A percentile compares a stretch with the other conserved stretches of the same genome.
Evolutionary conservation across 208 protist genomes (phyloP).

Genomic region (Trypanosoma cruzi): DNA sequence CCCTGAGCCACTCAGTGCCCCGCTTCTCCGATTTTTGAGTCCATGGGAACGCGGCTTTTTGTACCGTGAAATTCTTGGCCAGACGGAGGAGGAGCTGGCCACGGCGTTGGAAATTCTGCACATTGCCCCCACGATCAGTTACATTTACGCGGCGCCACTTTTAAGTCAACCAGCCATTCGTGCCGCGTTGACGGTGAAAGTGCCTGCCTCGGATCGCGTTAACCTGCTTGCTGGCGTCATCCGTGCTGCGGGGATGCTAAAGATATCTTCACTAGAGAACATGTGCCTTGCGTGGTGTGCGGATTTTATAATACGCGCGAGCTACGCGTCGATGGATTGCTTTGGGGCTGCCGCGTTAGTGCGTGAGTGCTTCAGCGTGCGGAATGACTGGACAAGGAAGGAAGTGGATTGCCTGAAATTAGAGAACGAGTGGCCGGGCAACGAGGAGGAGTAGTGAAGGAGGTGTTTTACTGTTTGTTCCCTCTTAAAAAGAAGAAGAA

Average conservation of each 20-base stretch:
- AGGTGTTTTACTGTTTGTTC: neutral
- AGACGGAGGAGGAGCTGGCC: conserved; percentile 31
- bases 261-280: conserved; percentile 51
- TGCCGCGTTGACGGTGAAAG: conserved; percentile 29
- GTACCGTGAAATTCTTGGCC: conserved; percentile 56
- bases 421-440: conserved; percentile 87
- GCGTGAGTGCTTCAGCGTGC: conserved; percentile 61
- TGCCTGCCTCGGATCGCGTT: conserved; percentile 44
- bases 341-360: conserved; percentile 76
- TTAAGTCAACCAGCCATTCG: conserved; percentile 30
- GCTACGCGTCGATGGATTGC: conserved; percentile 61
- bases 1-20: conserved; percentile 49
- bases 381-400: conserved; percentile 61
- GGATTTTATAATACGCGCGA: conserved; percentile 63
- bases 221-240: conserved; percentile 40
- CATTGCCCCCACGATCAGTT: conserved; percentile 55
- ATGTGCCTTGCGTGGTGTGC: conserved; percentile 70
- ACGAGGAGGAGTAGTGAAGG: conserved; percentile 49
- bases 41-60: conserved; percentile 69
- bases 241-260: conserved; percentile 45
- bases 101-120: conserved; percentile 28
- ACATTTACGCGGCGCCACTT: conserved; percentile 37
- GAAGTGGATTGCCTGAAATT: conserved; percentile 79
- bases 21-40: conserved; percentile 51
- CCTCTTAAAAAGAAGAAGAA: neutral